Conservation (phyloP, 495 filamentous ascomycete genomes). For the Clavariopsis aquatica region DNA sequence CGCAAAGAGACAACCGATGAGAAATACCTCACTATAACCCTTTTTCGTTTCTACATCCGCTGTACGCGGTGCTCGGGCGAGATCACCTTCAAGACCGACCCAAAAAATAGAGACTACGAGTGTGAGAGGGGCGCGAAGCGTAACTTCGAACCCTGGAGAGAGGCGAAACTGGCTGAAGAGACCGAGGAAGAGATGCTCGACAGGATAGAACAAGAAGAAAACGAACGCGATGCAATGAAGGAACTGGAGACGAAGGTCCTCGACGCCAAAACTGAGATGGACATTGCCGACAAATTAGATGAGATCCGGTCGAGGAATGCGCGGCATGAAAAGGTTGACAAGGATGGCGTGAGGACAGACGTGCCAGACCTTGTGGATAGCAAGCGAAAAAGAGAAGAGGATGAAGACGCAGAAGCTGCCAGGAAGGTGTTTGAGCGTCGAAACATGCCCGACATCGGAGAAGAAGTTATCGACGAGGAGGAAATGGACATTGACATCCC, state of each 20-base stretch:
- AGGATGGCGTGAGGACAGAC: slow-evolving; percentile 56
- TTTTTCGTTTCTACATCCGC: slow-evolving; percentile 92
- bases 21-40: slow-evolving; percentile 83
- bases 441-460: slow-evolving; percentile 55
- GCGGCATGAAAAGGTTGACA: slow-evolving; percentile 71
- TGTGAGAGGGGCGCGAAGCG: slow-evolving; percentile 85
- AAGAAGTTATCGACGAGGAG: slow-evolving; percentile 27
- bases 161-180: slow-evolving; percentile 60
- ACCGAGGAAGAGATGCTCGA: slow-evolving; percentile 89
- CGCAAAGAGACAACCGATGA: slow-evolving; percentile 93
- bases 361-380: slow-evolving; percentile 53
- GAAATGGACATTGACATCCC: slow-evolving; percentile 41
- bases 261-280: slow-evolving; percentile 97
- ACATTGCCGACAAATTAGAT: slow-evolving; percentile 91
- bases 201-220: slow-evolving; percentile 72
- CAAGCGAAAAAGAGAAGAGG: slow-evolving; percentile 64
- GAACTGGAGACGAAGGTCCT: slow-evolving; percentile 79
- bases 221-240: slow-evolving; percentile 71
- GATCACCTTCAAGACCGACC: slow-evolving; percentile 94
- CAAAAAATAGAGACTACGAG: slow-evolving; percentile 89
- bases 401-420: slow-evolving; percentile 85
- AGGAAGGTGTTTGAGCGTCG: slow-evolving; percentile 71
- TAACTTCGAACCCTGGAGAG: slow-evolving; percentile 90
- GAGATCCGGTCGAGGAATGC: slow-evolving; percentile 93
- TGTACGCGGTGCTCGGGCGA: slow-evolving; percentile 88